Evolutionary conservation across 805 yeast genomes (phyloP).

Genomic region (Candida sonorensis): DNA sequence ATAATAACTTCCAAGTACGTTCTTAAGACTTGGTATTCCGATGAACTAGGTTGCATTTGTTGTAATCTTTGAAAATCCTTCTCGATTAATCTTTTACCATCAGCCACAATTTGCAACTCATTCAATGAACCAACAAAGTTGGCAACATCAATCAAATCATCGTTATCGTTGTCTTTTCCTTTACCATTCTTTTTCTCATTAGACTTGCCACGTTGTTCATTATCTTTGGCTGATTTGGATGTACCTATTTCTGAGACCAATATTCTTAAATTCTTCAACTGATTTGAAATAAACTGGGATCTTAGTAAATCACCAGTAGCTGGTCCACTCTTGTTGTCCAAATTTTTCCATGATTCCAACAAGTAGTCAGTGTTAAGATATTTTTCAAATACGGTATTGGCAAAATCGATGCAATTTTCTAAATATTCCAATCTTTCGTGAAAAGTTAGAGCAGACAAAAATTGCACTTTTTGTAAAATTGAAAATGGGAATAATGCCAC

Average conservation of each 20-base stretch:
- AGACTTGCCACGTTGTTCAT: too few relatives aligned
- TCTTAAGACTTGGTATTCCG: constrained; percentile 58
- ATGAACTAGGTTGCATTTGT: constrained; percentile 48
- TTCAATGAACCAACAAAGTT: constrained; percentile 28
- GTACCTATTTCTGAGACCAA: constrained; percentile 18
- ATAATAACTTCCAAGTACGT: constrained; percentile 58
- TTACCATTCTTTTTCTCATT: too few relatives aligned
- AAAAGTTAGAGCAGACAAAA: constrained; percentile 9
- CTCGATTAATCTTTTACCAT: constrained; percentile 32
- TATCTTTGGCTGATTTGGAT: constrained; percentile 1
- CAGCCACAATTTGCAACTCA: constrained; percentile 30
- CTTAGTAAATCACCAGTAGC: constrained; percentile 17
- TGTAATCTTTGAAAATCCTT: constrained; percentile 52
- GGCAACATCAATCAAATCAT: constrained; percentile 25
- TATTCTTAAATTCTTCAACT: constrained; percentile 20
- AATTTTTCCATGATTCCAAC: constrained; percentile 23
- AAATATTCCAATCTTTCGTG: constrained; percentile 8
- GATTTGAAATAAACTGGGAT: constrained; percentile 23
- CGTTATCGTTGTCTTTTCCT: constrained; percentile 42
- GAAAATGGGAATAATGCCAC: constrained; percentile 28
- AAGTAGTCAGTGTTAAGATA: constrained; percentile 19
- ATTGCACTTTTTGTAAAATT: constrained; percentile 12
- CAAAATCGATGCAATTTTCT: constrained; percentile 15
- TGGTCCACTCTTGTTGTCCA: constrained; percentile 17
- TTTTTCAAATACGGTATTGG: constrained; percentile 20